Evolutionary conservation across 108 stramenopile genomes (phyloP).

Genomic region (Mediolabrus comicus): DNA sequence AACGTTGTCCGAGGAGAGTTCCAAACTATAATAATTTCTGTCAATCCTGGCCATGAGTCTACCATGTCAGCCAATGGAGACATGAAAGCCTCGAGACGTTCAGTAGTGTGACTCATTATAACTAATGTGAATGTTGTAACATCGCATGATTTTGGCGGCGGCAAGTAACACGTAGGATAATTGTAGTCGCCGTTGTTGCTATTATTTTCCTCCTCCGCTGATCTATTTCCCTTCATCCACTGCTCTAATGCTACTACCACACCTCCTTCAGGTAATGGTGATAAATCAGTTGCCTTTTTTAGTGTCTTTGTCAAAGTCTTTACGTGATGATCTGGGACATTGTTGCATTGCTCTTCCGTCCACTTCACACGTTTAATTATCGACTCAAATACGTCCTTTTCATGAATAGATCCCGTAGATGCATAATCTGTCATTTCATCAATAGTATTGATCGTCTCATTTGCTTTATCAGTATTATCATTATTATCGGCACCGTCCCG

Average conservation of each 20-base stretch:
- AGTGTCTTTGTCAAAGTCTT: constrained; percentile 23
- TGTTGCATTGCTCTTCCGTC: constrained; percentile 30
- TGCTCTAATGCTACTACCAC: constrained; percentile 35
- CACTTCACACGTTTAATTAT: constrained; percentile 38
- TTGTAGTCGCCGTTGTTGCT: neutral
- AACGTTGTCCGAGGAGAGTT: constrained; percentile 69
- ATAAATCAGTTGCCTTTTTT: constrained; percentile 33
- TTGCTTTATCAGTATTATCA: neutral
- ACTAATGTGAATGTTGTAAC: constrained; percentile 45
- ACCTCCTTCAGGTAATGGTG: constrained; percentile 43
- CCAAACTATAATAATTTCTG: constrained; percentile 85
- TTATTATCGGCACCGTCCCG: neutral
- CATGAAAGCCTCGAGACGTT: constrained; percentile 46
- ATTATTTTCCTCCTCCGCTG: neutral
- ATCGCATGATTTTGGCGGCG: constrained; percentile 45
- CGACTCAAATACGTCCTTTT: constrained; percentile 35
- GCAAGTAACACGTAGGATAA: constrained; percentile 47
- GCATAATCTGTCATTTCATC: no score
- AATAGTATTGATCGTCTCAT: neutral
- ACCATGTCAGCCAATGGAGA: constrained; percentile 34
- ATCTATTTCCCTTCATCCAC: constrained; percentile 21
- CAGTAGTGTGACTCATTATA: constrained; percentile 54
- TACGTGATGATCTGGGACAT: constrained; percentile 18
- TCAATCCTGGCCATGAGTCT: constrained; percentile 42
- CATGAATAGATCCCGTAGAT: constrained; percentile 5